Conservation (phyloP, 345 rosid genomes). For the Boechera stricta region DNA sequence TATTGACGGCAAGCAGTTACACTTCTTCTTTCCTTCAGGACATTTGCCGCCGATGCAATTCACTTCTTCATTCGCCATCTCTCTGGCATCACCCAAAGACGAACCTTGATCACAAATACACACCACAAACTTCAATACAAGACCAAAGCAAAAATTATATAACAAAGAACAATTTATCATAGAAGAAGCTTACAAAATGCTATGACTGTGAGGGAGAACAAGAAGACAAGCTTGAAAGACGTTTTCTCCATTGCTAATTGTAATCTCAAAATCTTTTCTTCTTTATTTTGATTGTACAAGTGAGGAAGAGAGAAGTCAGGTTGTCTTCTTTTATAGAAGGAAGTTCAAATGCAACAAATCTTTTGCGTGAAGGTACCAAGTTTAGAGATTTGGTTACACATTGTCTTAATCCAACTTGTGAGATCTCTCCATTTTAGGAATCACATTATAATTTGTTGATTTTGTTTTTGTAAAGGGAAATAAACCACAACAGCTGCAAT, state of each 20-base stretch:
- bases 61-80: constrained; percentile 20
- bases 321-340: constrained; percentile 4
- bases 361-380: constrained; percentile 1
- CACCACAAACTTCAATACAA: constrained; percentile 14
- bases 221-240: constrained; percentile 8
- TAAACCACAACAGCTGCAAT: neutral
- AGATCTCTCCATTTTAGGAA: neutral
- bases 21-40: constrained; percentile 12
- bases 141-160: neutral
- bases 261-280: neutral
- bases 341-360: neutral
- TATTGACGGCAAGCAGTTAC: neutral
- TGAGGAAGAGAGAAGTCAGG: neutral
- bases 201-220: constrained; percentile 7
- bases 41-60: neutral
- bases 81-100: constrained; percentile 27
- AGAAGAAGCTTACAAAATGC: constrained; percentile 11
- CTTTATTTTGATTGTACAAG: constrained; percentile 1
- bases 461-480: neutral
- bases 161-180: neutral
- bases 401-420: neutral
- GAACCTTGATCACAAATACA: constrained; percentile 30
- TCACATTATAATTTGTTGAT: neutral
- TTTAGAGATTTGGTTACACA: constrained; percentile 3
- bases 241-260: constrained; percentile 26